phyloP scores from a whole-genome alignment of 2,329 filamentous ascomycete species.

The Beauveria pseudobassiana region DNA sequence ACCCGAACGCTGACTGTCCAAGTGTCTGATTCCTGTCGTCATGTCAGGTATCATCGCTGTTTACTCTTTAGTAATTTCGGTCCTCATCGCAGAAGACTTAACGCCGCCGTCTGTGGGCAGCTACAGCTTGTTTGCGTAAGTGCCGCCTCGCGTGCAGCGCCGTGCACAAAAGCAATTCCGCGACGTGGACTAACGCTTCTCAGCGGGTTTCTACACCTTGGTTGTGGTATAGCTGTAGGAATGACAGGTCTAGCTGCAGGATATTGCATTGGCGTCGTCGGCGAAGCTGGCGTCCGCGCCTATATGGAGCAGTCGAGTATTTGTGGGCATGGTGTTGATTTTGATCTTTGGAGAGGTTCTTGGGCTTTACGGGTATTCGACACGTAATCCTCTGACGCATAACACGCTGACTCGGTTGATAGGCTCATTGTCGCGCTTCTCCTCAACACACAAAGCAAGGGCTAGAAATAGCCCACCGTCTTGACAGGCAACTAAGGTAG shows the following conservation, averaged over 20 bases:
- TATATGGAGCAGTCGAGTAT: constrained; percentile 96
- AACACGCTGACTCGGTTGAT: constrained; percentile 6
- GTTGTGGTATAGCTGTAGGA: constrained; percentile 82
- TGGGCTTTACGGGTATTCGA: constrained; percentile 83
- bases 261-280: constrained; percentile 93
- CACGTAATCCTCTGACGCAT: too few species aligned
- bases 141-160: constrained; percentile 13
- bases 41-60: constrained; percentile 99
- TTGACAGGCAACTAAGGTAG: neutral
- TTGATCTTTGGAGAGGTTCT: constrained; percentile 97
- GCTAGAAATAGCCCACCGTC: constrained; percentile 29
- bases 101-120: constrained; percentile 55
- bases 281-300: constrained; percentile 85
- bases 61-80: constrained; percentile 92
- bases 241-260: constrained; percentile 89
- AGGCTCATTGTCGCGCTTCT: constrained; percentile 91
- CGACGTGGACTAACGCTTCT: constrained; percentile 15
- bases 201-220: constrained; percentile 89
- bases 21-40: constrained; percentile 82
- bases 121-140: constrained; percentile 80
- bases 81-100: constrained; percentile 89
- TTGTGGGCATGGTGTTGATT: constrained; percentile 97
- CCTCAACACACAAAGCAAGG: constrained; percentile 78
- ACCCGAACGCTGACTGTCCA: neutral
- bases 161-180: neutral